Base-by-base conservation (phyloP, 106 monocot species). In the Triglochin maritima region DNA sequence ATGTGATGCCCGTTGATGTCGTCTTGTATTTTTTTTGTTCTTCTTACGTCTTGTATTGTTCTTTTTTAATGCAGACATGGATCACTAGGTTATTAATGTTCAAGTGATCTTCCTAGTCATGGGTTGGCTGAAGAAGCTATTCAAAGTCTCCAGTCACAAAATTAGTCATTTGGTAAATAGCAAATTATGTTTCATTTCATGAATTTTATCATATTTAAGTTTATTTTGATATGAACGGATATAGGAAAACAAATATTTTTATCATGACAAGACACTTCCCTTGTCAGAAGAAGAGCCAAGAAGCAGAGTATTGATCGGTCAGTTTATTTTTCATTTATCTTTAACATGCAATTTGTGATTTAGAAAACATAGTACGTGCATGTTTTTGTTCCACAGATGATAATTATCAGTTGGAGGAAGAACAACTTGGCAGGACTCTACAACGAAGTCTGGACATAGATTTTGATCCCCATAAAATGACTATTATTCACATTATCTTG, bases 241-340 rank as follows among this genome's bases (percentile, higher is more conserved):
- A 8, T 48, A 41, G 78, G 84, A 79, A 65, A 67, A 84, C 74
- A 83, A 86, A 76, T 86, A 90, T 72, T 67, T 90, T 13, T 84
- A 84, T 71, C 84, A 59, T 64, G 86, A 87, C 62, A 88, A 85
- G 68, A 85, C 92, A 60, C 73, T 88, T 66, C 85, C 92, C n/a
- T 74, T 88, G 46, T 82, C 74, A 61, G 92, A 81, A 69, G 87
- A 83, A 73, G 92, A 87, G 45, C 72, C 77, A 29, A 71, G 60
- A 64, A 83, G 85, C 56, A 77, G 71, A 50, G 85, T 85, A 52
- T 52, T 52, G 11, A 11, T 52, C 11, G 52, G 52, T 52, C 52
- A 52, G 52, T 52, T 52, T 0, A 52, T 8, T 11, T 52, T 52
- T 8, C 52, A 52, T 8, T 52, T 11, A 11, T 8, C 52, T 8